Evolutionary conservation across 2,329 filamentous ascomycete genomes (phyloP).

Genomic region (Penicillium sp.): DNA sequence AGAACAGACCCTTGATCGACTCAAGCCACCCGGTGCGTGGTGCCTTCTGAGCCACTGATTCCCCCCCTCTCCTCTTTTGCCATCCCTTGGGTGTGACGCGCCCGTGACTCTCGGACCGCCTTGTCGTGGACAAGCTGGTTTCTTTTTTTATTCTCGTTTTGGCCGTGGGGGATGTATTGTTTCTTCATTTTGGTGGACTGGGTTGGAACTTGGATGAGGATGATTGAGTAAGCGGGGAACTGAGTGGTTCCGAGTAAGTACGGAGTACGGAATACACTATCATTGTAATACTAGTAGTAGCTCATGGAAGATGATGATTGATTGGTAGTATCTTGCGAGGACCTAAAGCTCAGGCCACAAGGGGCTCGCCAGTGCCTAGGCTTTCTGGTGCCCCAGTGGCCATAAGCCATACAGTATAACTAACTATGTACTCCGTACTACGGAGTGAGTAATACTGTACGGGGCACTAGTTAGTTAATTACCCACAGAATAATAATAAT

Average conservation of each 20-base stretch:
- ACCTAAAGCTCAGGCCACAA: conserved; percentile 2
- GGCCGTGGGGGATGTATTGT: neutral
- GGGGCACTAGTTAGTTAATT: no score
- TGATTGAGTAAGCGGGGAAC: neutral
- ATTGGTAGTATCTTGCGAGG: neutral
- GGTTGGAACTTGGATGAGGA: neutral
- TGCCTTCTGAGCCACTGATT: conserved; percentile 33
- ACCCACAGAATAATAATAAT: neutral
- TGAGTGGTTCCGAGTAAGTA: neutral
- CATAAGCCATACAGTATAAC: no score
- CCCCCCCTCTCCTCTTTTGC: conserved; percentile 10
- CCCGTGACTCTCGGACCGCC: conserved; percentile 17
- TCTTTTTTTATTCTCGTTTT: no score
- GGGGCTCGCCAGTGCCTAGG: neutral
- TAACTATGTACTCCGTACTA: no score
- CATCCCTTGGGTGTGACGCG: conserved; percentile 27
- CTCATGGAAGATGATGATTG: neutral
- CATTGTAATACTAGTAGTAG: no score
- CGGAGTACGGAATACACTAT: no score
- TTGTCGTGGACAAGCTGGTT: conserved; percentile 2
- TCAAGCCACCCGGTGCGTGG: conserved; percentile 37
- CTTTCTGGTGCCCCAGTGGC: neutral
- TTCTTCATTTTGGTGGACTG: neutral
- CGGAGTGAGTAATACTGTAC: no score
- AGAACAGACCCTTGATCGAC: conserved; percentile 37